A percentile compares a stretch with the other conserved stretches of the same genome.
Conservation (phyloP, 257 asterid genomes). For the Osmanthus fragrans region DNA sequence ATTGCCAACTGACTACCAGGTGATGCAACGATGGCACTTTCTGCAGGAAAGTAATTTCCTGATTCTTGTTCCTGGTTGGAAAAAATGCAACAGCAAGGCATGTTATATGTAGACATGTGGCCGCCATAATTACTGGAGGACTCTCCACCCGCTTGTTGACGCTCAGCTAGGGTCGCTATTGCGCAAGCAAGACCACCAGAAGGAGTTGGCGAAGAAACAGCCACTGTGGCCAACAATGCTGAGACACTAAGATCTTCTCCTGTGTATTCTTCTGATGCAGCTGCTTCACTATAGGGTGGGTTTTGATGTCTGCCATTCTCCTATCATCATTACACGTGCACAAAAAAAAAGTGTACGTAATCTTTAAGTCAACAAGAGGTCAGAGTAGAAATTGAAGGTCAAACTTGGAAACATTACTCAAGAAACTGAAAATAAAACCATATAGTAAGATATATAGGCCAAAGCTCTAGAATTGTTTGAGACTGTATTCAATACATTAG, state of each 20-base stretch:
- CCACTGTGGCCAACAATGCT: conserved; percentile 28
- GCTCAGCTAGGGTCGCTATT: conserved; percentile 94
- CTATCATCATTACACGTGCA: conserved; percentile 38
- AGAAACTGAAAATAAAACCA: not conserved
- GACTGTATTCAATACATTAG: not conserved
- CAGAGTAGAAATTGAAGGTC: not conserved
- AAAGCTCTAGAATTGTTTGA: not conserved
- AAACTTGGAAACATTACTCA: not conserved
- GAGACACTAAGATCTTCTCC: conserved; percentile 45
- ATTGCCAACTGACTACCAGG: conserved; percentile 49
- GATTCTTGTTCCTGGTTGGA: conserved; percentile 45
- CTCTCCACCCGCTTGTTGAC: conserved; percentile 67
- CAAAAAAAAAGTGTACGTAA: not conserved
- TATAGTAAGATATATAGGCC: not conserved
- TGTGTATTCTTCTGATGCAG: conserved; percentile 48
- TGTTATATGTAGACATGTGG: conserved; percentile 36
- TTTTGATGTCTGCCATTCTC: conserved; percentile 61
- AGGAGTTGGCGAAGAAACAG: conserved; percentile 74
- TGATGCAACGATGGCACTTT: conserved; percentile 34
- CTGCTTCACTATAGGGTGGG: conserved; percentile 37
- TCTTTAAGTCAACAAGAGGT: not conserved
- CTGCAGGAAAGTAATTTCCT: conserved; percentile 47
- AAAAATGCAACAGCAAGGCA: conserved; percentile 42
- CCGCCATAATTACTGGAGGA: conserved; percentile 45
- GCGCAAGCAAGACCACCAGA: conserved; percentile 94